phyloP scores from a whole-genome alignment of 208 protist genomes.

The Crithidia bombi region DNA sequence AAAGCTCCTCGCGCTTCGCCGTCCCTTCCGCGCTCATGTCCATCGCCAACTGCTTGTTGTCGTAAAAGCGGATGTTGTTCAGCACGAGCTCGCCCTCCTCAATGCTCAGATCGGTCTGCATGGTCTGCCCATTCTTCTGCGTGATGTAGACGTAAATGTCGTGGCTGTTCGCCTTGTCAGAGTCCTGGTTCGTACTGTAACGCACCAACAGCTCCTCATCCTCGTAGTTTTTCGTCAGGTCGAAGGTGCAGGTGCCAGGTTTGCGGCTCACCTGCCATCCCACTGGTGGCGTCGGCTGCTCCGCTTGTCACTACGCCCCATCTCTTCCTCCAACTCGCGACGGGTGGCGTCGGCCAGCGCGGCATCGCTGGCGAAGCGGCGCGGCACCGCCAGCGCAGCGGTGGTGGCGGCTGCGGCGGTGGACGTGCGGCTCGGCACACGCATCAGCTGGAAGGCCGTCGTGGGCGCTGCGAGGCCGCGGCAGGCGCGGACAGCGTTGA shows the following conservation, averaged over 20 bases:
- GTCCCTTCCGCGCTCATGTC: conserved; percentile 64
- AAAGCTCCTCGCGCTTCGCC: conserved; percentile 56
- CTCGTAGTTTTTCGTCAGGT: conserved; percentile 71
- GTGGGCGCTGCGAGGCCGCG: conserved; percentile 11
- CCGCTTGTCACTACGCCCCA: conserved; percentile 69
- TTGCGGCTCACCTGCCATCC: conserved; percentile 78
- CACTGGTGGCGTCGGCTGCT: conserved; percentile 67
- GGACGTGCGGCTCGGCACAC: neutral
- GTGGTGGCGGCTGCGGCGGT: neutral
- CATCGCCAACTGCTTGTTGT: conserved; percentile 59
- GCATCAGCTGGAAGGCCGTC: neutral
- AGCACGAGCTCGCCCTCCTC: conserved; percentile 88
- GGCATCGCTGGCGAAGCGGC: conserved; percentile 60
- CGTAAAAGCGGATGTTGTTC: conserved; percentile 72
- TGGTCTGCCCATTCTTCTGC: conserved; percentile 49
- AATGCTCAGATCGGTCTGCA: conserved; percentile 73
- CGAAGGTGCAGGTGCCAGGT: conserved; percentile 70
- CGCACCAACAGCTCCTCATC: conserved; percentile 81
- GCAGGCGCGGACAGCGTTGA: conserved; percentile 32
- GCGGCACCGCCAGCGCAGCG: conserved; percentile 30
- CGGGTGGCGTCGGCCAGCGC: conserved; percentile 58
- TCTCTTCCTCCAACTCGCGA: conserved; percentile 86
- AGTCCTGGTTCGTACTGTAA: conserved; percentile 64
- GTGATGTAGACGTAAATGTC: conserved; percentile 73
- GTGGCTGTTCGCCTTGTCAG: conserved; percentile 51